Percentiles rank a stretch among this genome's conserved stretches.
These are phyloP conservation scores for Boletus rubescentipes DNA, from an alignment of 768 basidiomycete genomes.

Conservation along the genomic window DNA sequence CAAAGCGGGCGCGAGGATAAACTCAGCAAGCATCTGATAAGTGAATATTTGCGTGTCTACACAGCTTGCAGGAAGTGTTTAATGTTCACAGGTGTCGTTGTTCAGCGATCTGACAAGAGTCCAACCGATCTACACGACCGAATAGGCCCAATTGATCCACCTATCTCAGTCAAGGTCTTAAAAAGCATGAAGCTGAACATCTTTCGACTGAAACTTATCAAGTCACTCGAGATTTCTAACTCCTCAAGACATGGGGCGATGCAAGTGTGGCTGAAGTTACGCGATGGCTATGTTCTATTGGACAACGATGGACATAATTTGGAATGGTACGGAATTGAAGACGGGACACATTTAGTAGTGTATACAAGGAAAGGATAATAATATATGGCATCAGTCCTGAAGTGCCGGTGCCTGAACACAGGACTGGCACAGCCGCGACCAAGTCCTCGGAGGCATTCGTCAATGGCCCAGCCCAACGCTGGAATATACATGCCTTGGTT, in stretches of 20 bases:
- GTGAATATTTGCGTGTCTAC: conserved; percentile 36
- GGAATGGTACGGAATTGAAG: conserved; percentile 73
- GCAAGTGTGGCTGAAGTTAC: conserved; percentile 56
- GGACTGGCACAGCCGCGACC: conserved; percentile 9
- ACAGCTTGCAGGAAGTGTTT: conserved; percentile 2
- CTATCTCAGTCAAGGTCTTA: conserved; percentile 49
- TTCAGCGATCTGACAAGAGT: conserved; percentile 23
- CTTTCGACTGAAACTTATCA: conserved; percentile 65
- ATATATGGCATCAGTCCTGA: neutral
- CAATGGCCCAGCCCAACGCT: neutral
- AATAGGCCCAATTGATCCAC: conserved; percentile 19
- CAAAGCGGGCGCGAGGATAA: conserved; percentile 42
- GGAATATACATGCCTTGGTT: conserved; percentile 17
- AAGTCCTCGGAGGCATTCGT: conserved; percentile 9
- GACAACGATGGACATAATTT: conserved; percentile 53
- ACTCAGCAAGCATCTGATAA: conserved; percentile 59
- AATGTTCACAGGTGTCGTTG: conserved; percentile 29
- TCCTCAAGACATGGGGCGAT: conserved; percentile 34
- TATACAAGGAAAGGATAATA: conserved; percentile 16
- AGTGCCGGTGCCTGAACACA: conserved; percentile 4
- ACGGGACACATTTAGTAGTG: conserved; percentile 39
- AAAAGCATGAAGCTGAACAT: conserved; percentile 65
- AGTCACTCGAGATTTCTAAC: conserved; percentile 37
- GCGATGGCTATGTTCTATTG: conserved; percentile 50
- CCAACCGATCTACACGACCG: conserved; percentile 23